A percentile compares a stretch with the other conserved stretches of the same genome.
phyloP scores from a whole-genome alignment of 179 eudicot genomes.

The Beta macrorhiza region DNA sequence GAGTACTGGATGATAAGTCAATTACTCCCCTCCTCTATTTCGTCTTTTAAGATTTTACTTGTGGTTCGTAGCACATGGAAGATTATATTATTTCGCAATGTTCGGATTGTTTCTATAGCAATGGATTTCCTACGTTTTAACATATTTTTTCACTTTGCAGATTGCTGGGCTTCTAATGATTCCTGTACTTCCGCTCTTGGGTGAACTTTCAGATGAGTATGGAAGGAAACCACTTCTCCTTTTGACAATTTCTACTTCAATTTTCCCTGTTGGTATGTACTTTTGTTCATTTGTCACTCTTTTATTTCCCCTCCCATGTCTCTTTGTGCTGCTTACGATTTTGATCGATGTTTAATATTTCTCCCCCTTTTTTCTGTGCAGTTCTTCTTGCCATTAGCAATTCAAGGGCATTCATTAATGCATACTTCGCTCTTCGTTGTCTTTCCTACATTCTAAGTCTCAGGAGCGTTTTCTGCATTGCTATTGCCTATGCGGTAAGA shows the following conservation, averaged over 20 bases:
- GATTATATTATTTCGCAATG: not conserved
- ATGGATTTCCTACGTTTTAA: not conserved
- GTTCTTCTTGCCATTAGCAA: constrained; percentile 63
- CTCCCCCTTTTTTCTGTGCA: constrained; percentile 29
- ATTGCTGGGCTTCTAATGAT: constrained; percentile 34
- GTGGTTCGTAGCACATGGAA: not conserved
- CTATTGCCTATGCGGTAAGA: constrained; percentile 85
- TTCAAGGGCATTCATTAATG: constrained; percentile 65
- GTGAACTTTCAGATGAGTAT: constrained; percentile 42
- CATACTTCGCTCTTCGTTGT: constrained; percentile 66
- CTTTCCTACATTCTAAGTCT: constrained; percentile 65
- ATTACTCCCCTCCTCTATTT: not conserved
- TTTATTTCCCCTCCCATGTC: not conserved
- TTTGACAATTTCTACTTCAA: constrained; percentile 57
- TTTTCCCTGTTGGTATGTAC: constrained; percentile 61
- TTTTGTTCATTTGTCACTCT: not conserved
- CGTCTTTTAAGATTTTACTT: not conserved
- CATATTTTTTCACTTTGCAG: constrained; percentile 15
- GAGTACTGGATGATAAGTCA: not conserved
- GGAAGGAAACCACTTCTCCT: constrained; percentile 41
- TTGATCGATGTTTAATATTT: not conserved
- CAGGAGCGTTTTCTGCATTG: constrained; percentile 77
- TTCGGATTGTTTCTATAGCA: not conserved
- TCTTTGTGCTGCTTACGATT: not conserved
- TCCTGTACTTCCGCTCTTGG: constrained; percentile 30